These are phyloP conservation scores for Ustilago bromivora DNA, from an alignment of 1,284 basidiomycete species.

Conservation along the genomic window DNA sequence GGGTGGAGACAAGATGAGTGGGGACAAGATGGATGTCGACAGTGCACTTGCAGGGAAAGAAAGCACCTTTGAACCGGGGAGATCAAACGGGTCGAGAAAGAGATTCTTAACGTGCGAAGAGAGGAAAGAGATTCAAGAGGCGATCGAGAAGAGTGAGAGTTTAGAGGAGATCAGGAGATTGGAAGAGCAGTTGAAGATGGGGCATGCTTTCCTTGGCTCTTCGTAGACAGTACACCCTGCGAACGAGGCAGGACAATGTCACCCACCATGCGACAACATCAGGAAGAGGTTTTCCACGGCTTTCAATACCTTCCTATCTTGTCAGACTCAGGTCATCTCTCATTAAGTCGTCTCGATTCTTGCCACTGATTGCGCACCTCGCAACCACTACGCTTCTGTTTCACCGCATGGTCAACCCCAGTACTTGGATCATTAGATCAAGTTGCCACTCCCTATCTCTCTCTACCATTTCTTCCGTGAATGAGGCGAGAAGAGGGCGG, in stretches of 20 bases:
- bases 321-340: too few relatives aligned
- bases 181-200: conserved; percentile 64
- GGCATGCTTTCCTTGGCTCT: conserved; percentile 42
- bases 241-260: not conserved
- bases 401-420: not conserved
- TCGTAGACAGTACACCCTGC: not conserved
- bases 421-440: conserved; percentile 19
- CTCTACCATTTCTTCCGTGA: too few relatives aligned
- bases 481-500: too few relatives aligned
- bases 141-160: conserved; percentile 88
- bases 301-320: not conserved
- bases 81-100: conserved; percentile 71
- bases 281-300: not conserved
- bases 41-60: conserved; percentile 59
- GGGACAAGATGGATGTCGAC: conserved; percentile 71
- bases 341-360: too few relatives aligned
- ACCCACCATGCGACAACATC: not conserved
- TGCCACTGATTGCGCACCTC: not conserved
- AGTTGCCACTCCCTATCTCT: too few relatives aligned
- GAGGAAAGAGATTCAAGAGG: conserved; percentile 86
- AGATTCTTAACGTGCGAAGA: conserved; percentile 92
- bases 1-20: conserved; percentile 75
- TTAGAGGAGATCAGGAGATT: conserved; percentile 75
- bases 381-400: not conserved
- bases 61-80: conserved; percentile 74